Base-by-base conservation (phyloP, 2,329 filamentous ascomycete species). In the Cladosporium phlei region DNA sequence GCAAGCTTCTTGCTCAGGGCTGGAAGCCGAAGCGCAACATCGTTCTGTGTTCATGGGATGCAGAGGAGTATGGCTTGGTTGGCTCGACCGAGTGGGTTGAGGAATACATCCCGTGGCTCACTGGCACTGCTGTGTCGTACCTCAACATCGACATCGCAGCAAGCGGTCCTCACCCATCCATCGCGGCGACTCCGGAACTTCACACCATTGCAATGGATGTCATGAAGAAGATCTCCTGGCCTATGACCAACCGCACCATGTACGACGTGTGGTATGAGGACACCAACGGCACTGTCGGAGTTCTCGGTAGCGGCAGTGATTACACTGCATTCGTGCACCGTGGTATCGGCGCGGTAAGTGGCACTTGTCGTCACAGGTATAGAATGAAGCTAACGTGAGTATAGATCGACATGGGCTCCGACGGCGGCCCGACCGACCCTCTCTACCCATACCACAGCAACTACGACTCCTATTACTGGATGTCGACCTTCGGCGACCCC, bases 161-260 rank as follows among this genome's bases (percentile, higher is more conserved):
- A 2, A 66, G 68, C 5, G 74, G 74, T 65, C 76, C 79, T 0
- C 48, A 72, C n/a, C 86, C 90, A 57, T 56, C 58, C 4, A 76
- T 80, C 20, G 70, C 77, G 0, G 85, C 85, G 0, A 85, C 85
- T 6, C 88, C 88, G 1, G 71, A 93, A 3, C 71, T 94, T 16
- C 80, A 88, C 63, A 76, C 80, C 47, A 72, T 87, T 5, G 73
- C 91, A 29, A 76, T 82, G 52, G 78, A 86, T 25, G 78, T 80
- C 11, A 80, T 82, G 1, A 67, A 71, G 14, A 64, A 77, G 11
- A 78, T 89, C 3, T 75, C 72, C 3, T 3, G 60, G 67, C 5
- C 70, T 63, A 50, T 55, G 49, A 61, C 60, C 5, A 62, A 68
- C 43, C 59, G 64, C 14, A 73, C 70, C 3, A 56, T 74, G 52